phyloP scores from a whole-genome alignment of 345 rosid genomes.

The Pistacia vera region DNA sequence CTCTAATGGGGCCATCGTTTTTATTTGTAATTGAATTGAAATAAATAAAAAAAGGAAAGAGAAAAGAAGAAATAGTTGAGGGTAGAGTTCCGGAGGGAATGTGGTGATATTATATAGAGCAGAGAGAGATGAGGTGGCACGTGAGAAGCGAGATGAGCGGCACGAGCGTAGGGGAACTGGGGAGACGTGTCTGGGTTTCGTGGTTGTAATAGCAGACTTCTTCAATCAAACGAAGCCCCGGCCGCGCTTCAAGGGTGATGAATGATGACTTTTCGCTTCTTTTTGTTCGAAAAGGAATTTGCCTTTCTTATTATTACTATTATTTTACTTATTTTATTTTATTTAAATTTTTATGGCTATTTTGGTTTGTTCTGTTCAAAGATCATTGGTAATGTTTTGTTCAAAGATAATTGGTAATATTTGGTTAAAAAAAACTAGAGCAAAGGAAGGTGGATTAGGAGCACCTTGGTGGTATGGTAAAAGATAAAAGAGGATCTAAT shows the following conservation, averaged over 20 bases:
- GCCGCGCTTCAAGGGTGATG: constrained; percentile 1
- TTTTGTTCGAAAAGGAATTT: neutral
- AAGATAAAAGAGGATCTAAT: too few species aligned
- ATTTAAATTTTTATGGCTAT: too few species aligned
- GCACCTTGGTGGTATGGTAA: too few species aligned
- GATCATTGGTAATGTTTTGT: too few species aligned
- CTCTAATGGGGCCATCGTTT: constrained; percentile 37
- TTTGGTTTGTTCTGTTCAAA: too few species aligned
- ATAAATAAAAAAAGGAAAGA: neutral
- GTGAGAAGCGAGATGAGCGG: constrained; percentile 26
- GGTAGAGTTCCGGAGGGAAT: neutral
- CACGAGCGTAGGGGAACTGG: constrained; percentile 14
- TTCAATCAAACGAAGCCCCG: constrained; percentile 21
- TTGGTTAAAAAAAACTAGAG: too few species aligned
- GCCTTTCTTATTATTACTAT: neutral
- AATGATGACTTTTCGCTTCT: neutral
- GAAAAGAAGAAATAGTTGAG: neutral
- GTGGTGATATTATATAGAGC: constrained; percentile 7
- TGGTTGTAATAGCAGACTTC: constrained; percentile 9
- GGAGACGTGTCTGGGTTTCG: constrained; percentile 22
- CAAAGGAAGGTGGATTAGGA: too few species aligned
- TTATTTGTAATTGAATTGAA: neutral
- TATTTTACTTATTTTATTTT: too few species aligned
- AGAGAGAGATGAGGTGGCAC: constrained; percentile 8
- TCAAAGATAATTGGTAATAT: too few species aligned